Percentiles rank a stretch among this genome's conserved stretches.
Evolutionary conservation across 345 rosid genomes (phyloP).

Genomic region (Triadica sebifera): DNA sequence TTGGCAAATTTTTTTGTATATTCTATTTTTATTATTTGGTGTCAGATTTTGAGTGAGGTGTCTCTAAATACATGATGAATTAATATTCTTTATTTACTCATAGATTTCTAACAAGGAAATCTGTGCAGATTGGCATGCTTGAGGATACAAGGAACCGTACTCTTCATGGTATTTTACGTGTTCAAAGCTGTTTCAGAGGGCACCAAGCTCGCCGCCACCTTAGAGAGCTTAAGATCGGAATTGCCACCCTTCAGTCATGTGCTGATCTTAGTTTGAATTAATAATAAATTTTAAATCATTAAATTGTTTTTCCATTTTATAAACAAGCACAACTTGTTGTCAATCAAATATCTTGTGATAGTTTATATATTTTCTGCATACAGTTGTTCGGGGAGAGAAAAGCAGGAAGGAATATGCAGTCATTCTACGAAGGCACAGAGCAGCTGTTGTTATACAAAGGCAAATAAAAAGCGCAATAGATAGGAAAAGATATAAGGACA

Average conservation of each 20-base stretch:
- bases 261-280: conserved; percentile 18
- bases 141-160: conserved; percentile 97
- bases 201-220: conserved; percentile 68
- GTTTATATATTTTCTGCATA: conserved; percentile 23
- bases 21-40: background rate
- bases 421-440: conserved; percentile 63
- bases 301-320: conserved; percentile 9
- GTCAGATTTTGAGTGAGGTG: background rate
- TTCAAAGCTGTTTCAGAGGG: conserved; percentile 95
- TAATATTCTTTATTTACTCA: background rate
- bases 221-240: conserved; percentile 64
- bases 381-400: conserved; percentile 82
- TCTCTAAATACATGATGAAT: background rate
- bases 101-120: conserved; percentile 10
- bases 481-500: conserved; percentile 41
- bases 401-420: conserved; percentile 63
- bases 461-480: conserved; percentile 52
- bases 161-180: conserved; percentile 87
- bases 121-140: conserved; percentile 85
- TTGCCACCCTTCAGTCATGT: conserved; percentile 80
- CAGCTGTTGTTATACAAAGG: conserved; percentile 81
- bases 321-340: background rate
- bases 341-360: background rate
- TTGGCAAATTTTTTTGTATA: background rate
- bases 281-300: background rate